Evolutionary conservation across 139 green algal genomes (phyloP).

Genomic region (Spirogloea muscicola): DNA sequence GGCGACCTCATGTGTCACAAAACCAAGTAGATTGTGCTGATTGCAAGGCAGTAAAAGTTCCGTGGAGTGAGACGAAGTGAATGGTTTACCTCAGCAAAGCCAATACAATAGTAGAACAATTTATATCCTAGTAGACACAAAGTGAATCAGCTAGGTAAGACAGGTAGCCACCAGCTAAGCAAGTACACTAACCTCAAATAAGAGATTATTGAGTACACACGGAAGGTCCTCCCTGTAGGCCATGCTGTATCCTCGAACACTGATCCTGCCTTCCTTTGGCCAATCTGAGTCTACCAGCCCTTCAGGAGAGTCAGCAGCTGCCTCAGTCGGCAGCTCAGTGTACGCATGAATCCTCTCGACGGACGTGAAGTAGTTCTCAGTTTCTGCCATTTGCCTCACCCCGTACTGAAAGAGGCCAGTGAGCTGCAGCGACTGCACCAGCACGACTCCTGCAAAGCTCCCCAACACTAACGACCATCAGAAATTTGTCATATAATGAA

Average conservation of each 20-base stretch:
- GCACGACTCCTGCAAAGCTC: constrained; percentile 36
- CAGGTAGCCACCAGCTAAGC: too few relatives aligned
- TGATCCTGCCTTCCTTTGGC: constrained; percentile 61
- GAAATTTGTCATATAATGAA: too few relatives aligned
- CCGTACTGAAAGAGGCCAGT: constrained; percentile 36
- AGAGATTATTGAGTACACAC: constrained; percentile 75
- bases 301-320: neutral
- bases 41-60: too few relatives aligned
- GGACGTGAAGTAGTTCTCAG: constrained; percentile 84
- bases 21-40: too few relatives aligned
- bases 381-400: constrained; percentile 31
- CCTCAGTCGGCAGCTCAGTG: constrained; percentile 41
- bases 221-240: constrained; percentile 77
- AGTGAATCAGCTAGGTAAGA: too few relatives aligned
- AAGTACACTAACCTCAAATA: constrained; percentile 38
- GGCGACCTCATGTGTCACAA: too few relatives aligned
- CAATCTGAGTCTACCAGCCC: constrained; percentile 46
- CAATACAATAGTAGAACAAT: too few relatives aligned
- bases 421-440: constrained; percentile 37
- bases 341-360: constrained; percentile 87
- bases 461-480: too few relatives aligned
- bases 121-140: too few relatives aligned
- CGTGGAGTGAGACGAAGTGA: too few relatives aligned
- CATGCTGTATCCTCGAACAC: constrained; percentile 64
- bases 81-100: too few relatives aligned